A percentile compares a stretch with the other conserved stretches of the same genome.
Evolutionary conservation across 108 stramenopile species (phyloP).

Genomic region (Cylindrotheca fusiformis): DNA sequence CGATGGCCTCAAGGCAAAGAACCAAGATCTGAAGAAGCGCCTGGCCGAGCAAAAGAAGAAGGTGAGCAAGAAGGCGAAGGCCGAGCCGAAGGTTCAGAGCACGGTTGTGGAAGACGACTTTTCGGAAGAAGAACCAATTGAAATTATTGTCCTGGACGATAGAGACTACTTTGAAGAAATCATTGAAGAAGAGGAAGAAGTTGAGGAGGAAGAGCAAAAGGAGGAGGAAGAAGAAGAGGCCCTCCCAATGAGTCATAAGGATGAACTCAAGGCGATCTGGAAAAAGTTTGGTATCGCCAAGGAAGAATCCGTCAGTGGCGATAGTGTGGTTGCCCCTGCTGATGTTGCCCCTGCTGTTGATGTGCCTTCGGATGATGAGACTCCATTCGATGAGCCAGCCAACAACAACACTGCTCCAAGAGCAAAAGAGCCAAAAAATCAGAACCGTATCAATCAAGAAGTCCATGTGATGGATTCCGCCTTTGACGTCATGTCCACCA

Average conservation of each 20-base stretch:
- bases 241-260: background rate
- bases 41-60: background rate
- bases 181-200: background rate
- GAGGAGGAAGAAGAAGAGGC: background rate
- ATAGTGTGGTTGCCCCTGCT: background rate
- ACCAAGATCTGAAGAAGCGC: background rate
- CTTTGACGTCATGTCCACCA: background rate
- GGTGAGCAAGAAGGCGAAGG: background rate
- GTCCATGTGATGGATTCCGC: background rate
- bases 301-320: background rate
- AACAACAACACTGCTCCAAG: background rate
- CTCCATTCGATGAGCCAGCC: background rate
- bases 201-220: background rate
- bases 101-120: background rate
- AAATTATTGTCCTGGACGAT: background rate
- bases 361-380: background rate
- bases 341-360: background rate
- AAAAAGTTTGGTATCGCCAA: background rate
- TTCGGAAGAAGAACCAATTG: background rate
- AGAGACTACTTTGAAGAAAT: background rate
- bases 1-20: background rate
- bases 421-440: no score
- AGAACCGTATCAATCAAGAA: no score
- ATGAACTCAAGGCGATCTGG: background rate
- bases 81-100: background rate